phyloP scores from a whole-genome alignment of 2,329 filamentous ascomycete genomes.

The Fusarium begoniae region DNA sequence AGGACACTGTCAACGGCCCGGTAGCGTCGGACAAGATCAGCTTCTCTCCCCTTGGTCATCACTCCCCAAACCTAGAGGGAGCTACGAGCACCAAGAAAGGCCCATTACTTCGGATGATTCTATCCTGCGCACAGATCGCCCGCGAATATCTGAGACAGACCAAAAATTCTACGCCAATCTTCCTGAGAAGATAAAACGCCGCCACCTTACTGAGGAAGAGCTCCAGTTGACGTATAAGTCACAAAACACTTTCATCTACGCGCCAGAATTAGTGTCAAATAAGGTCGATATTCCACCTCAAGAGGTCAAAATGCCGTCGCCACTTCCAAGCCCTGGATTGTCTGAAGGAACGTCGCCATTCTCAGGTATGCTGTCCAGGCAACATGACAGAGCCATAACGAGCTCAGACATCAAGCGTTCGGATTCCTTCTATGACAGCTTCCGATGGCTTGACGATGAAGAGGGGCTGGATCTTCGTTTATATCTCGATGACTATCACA shows the following conservation, averaged over 20 bases:
- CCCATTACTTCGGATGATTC: slow-evolving; percentile 32
- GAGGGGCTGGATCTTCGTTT: slow-evolving; percentile 74
- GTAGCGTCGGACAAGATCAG: slow-evolving; percentile 34
- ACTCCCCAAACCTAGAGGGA: slow-evolving; percentile 21
- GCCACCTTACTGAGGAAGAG: slow-evolving; percentile 77
- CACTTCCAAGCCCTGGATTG: slow-evolving; percentile 34
- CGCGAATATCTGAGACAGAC: slow-evolving; percentile 61
- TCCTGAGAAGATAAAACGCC: slow-evolving; percentile 76
- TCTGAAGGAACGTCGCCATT: slow-evolving; percentile 32
- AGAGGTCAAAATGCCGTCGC: slow-evolving; percentile 35
- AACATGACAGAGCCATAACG: slow-evolving; percentile 25
- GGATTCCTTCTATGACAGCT: slow-evolving; percentile 71
- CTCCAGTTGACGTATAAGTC: slow-evolving; percentile 62
- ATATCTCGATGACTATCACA: slow-evolving; percentile 75
- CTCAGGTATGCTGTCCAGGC: slow-evolving; percentile 40
- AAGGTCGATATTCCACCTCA: slow-evolving; percentile 37
- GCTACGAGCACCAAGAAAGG: slow-evolving; percentile 27
- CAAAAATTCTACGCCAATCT: slow-evolving; percentile 74
- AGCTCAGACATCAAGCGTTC: slow-evolving; percentile 48
- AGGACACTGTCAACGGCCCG: slow-evolving; percentile 21
- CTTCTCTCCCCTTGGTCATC: slow-evolving; percentile 10
- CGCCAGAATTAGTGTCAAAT: slow-evolving; percentile 45
- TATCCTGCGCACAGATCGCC: slow-evolving; percentile 28
- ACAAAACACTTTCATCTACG: slow-evolving; percentile 44
- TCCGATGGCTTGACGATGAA: slow-evolving; percentile 79